phyloP scores from a whole-genome alignment of 2,329 filamentous ascomycete species.

The Trichoderma endophyticum region DNA sequence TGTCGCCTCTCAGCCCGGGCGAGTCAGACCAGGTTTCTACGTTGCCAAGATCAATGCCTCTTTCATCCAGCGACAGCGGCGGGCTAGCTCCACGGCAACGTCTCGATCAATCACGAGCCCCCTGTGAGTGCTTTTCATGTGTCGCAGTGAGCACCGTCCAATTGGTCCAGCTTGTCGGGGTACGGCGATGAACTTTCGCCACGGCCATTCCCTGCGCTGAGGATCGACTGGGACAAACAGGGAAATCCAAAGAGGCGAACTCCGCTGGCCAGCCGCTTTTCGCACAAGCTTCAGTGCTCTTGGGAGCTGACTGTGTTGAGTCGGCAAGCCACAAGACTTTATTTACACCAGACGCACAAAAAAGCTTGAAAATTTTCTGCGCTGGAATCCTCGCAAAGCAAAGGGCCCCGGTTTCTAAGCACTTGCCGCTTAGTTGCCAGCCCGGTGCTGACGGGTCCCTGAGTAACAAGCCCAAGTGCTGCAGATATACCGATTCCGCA shows the following conservation, averaged over 20 bases:
- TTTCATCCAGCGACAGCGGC: background rate
- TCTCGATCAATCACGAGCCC: constrained; percentile 11
- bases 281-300: background rate
- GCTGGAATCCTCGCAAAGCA: background rate
- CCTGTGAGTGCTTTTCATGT: background rate
- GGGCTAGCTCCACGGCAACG: background rate
- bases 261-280: background rate
- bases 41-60: background rate
- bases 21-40: background rate
- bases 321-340: constrained; percentile 2
- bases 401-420: constrained; percentile 10
- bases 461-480: background rate
- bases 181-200: constrained; percentile 1
- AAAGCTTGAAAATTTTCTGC: background rate
- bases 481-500: background rate
- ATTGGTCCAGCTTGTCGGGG: background rate
- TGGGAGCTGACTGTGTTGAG: background rate
- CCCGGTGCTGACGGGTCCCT: constrained; percentile 11
- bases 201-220: background rate
- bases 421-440: constrained; percentile 2
- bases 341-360: background rate
- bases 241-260: background rate
- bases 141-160: background rate
- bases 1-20: background rate
- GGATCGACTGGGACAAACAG: background rate